Evolutionary conservation across 1,284 basidiomycete species (phyloP), one percentile per base, ranked within the genome.

Genomic region (Papiliotrema laurentii): DNA sequence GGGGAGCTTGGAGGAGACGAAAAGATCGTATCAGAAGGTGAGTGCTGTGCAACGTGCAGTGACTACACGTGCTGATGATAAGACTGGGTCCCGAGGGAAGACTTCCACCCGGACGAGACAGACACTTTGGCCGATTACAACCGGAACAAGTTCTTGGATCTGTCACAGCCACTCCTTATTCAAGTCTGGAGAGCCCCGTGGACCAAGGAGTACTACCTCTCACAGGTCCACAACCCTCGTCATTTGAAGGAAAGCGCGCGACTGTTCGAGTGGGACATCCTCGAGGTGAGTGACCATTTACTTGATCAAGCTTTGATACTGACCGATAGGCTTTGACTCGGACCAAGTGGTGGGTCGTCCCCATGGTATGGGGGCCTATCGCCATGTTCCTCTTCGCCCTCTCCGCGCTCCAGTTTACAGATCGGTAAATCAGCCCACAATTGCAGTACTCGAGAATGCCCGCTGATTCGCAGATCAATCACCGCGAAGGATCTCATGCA

Each of bases 151-250:
- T 99, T 99, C 75, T 78, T 99, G 55, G 94, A 99, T 72, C 81
- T 99, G 26, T 80, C 83, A 58, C 83, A 85, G 70, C 91, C 96
- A 3, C 74, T 99, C 4, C 51, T 71, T 14, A 47, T 51, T 30
- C 67, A 71, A 51, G 67, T 72, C 1, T 68, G 65, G 65, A 47
- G 50, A 27, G 68, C 69, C 4, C 60, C 59, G 13, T 68, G 45
- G 60, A 85, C 86, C 66, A 98, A 98, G 78, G 83, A 87, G 21
- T 98, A 96, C 71, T 98, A 98, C 72, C 79, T 98, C 45, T 82
- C 89, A 66, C 94, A 98, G 73, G 91, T 98, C 0, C 94, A 98
- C 73, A 90, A 94, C 73, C 89, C 94, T 6, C 84, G 94, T 42
- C 96, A 98, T 73, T 72, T 96, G 45, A 79, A 85, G 26, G 80